Base-by-base conservation (phyloP, 805 yeast genomes). In the Cyberlindnera mrakii region DNA sequence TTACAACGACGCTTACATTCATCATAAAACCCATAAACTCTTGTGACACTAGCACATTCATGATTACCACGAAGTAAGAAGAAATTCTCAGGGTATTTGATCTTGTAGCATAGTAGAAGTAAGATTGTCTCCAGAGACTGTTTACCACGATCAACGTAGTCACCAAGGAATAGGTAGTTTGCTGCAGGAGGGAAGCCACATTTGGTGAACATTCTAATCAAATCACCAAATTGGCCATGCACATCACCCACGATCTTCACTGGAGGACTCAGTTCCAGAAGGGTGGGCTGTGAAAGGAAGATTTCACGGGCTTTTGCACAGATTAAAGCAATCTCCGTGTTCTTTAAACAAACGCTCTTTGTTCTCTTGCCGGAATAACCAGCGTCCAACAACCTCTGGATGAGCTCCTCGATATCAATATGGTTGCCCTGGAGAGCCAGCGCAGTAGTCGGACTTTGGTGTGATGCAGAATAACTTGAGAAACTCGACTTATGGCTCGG, bases 321-420 rank as follows among this genome's bases (percentile, higher is more conserved):
- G 35, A 93, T 82, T 51, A 79, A 73, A 20, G 89, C 85, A 49
- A 93, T 90, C 60, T 93, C 97, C n/a, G 82, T 71, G 62, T 83
- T 86, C 57, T 91, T 91, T 44, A 93, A 68, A 63, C 98, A 90
- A 37, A 93, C 82, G 47, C 80, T 77, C 65, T 87, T 89, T 9
- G 96, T 88, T 58, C 96, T 75, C 62, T 91, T 93, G 7, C 97
- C 98, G 11, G 90, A 78, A 65, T 93, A 93, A 9, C 98, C 99
- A 1, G 96, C 96, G 66, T 93, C 98, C 49, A 93, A 71, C 50
- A 93, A 72, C 53, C 95, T 71, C 67, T 90, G 97, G 47, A 93
- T 93, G 39, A 87, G 71, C 57, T 87, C 95, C 64, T 93, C 99
- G 37, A 93, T 74, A 60, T 90, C 80, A 16, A 70, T 49, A 9